phyloP scores from a whole-genome alignment of 352 stramenopile genomes.

The Chrysophaeum taylorii region DNA sequence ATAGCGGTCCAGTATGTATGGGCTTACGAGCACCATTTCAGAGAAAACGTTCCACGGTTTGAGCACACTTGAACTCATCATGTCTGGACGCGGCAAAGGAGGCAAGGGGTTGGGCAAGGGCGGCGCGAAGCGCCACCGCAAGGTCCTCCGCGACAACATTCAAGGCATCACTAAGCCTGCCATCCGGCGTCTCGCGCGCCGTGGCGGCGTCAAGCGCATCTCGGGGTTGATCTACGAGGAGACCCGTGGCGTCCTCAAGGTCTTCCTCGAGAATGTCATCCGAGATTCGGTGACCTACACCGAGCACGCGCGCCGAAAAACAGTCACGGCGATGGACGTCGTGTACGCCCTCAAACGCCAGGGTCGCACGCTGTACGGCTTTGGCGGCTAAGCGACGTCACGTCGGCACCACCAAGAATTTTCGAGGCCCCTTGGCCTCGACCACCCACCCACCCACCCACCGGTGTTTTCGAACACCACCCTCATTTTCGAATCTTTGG shows the following conservation, averaged over 20 bases:
- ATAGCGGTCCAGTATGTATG: no score
- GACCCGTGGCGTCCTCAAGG: constrained; percentile 91
- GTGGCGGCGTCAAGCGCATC: constrained; percentile 95
- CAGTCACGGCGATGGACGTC: constrained; percentile 95
- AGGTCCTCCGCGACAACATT: constrained; percentile 93
- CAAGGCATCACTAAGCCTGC: constrained; percentile 86
- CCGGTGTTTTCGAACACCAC: no score
- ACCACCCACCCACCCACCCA: no score
- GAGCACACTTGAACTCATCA: no score
- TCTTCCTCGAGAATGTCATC: constrained; percentile 97
- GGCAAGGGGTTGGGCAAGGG: constrained; percentile 88
- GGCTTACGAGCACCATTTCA: no score
- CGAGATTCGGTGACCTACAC: constrained; percentile 87
- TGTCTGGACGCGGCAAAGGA: constrained; percentile 79
- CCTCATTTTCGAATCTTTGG: no score
- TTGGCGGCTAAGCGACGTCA: no score
- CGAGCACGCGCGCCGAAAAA: constrained; percentile 87
- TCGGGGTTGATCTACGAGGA: constrained; percentile 96
- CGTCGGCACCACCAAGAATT: no score
- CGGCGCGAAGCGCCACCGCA: constrained; percentile 88
- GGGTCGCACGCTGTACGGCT: constrained; percentile 85
- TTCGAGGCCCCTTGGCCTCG: no score
- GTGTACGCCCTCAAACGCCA: constrained; percentile 95
- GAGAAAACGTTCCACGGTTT: no score
- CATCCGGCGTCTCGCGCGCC: constrained; percentile 92